These are phyloP conservation scores for Trifolium pratense DNA, from an alignment of 306 rosid genomes.

Conservation along the genomic window DNA sequence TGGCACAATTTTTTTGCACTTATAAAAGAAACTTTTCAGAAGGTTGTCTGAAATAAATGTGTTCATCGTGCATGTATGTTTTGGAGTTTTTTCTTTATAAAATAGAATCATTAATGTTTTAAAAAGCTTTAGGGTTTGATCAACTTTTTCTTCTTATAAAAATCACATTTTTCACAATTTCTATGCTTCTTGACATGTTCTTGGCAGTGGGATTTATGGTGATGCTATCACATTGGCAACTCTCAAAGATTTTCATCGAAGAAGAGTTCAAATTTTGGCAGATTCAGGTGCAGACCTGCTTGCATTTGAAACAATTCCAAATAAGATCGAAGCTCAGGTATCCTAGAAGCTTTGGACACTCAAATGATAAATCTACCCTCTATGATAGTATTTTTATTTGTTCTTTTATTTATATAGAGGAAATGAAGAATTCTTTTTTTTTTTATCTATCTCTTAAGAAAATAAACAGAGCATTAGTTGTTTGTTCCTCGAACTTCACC, in stretches of 20 bases:
- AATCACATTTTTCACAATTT: constrained; percentile 2
- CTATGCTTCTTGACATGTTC: constrained; percentile 33
- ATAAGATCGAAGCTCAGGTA: constrained; percentile 70
- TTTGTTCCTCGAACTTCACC: background rate
- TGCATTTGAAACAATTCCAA: constrained; percentile 67
- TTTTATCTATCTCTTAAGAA: constrained; percentile 7
- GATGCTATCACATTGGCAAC: constrained; percentile 47
- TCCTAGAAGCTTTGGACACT: constrained; percentile 29
- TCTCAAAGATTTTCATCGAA: constrained; percentile 60
- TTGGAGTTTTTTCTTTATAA: constrained; percentile 9
- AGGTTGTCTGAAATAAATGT: constrained; percentile 29
- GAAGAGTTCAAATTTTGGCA: constrained; percentile 67
- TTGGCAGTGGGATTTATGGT: constrained; percentile 57
- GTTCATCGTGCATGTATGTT: constrained; percentile 20
- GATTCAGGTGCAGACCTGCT: constrained; percentile 60
- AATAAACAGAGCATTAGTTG: constrained; percentile 5
- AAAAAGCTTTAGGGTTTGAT: constrained; percentile 17
- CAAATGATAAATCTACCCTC: constrained; percentile 30
- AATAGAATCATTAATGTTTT: constrained; percentile 5
- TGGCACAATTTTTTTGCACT: background rate
- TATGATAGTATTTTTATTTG: constrained; percentile 2
- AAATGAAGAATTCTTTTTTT: background rate
- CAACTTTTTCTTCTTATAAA: constrained; percentile 12
- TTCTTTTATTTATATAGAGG: constrained; percentile 2
- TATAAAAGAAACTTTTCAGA: background rate